phyloP scores from a whole-genome alignment of 495 filamentous ascomycete species.

The Lophiostoma macrostomum region DNA sequence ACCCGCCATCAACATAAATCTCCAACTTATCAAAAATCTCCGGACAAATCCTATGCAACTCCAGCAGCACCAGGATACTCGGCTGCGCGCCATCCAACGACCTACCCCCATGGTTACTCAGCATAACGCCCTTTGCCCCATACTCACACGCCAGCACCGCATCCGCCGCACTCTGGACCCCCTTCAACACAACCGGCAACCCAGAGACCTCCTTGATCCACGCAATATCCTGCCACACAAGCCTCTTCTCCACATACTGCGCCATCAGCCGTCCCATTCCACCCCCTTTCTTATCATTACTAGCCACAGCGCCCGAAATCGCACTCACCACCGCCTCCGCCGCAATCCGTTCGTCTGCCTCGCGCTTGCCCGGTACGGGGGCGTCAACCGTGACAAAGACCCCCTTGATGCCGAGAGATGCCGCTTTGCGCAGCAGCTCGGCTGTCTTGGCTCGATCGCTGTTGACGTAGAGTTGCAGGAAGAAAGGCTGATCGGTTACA shows the following conservation, averaged over 20 bases:
- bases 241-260: constrained; percentile 84
- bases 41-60: constrained; percentile 6
- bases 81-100: constrained; percentile 64
- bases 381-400: constrained; percentile 66
- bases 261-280: constrained; percentile 73
- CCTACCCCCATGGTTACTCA: constrained; percentile 96
- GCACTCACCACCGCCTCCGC: constrained; percentile 4
- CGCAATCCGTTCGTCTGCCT: constrained; percentile 23
- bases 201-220: constrained; percentile 88
- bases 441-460: constrained; percentile 67
- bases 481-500: constrained; percentile 46
- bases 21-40: constrained; percentile 17
- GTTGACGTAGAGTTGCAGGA: constrained; percentile 84
- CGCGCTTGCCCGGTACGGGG: constrained; percentile 24
- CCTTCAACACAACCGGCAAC: constrained; percentile 95
- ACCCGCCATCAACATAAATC: constrained; percentile 76
- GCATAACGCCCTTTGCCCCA: constrained; percentile 84
- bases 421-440: constrained; percentile 55
- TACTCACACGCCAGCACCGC: constrained; percentile 76
- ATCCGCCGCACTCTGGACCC: constrained; percentile 92
- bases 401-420: constrained; percentile 58
- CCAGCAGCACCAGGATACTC: constrained; percentile 6
- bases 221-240: constrained; percentile 89
- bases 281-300: constrained; percentile 85
- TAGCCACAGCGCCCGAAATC: constrained; percentile 48